These are phyloP conservation scores for Mediolabrus comicus DNA, from an alignment of 108 stramenopile species.

Conservation along the genomic window DNA sequence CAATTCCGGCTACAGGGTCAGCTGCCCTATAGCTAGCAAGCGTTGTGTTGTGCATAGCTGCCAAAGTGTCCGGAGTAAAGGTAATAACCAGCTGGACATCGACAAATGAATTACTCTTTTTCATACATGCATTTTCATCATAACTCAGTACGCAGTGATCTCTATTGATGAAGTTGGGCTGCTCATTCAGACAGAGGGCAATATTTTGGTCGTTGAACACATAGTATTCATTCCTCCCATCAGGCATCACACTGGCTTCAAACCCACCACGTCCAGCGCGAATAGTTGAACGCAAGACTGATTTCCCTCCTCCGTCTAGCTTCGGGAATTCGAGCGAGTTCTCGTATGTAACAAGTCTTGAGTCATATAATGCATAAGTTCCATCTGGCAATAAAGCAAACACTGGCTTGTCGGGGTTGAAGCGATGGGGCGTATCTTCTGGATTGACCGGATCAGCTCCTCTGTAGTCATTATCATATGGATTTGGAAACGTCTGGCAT, in stretches of 20 bases:
- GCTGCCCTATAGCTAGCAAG: background rate
- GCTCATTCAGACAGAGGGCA: slow-evolving; percentile 37
- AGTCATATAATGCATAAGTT: slow-evolving; percentile 33
- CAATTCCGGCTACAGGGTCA: background rate
- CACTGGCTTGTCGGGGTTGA: slow-evolving; percentile 34
- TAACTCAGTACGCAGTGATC: slow-evolving; percentile 35
- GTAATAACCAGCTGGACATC: slow-evolving; percentile 39
- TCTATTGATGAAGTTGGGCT: slow-evolving; percentile 37
- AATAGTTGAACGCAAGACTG: slow-evolving; percentile 29
- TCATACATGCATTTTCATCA: slow-evolving; percentile 32
- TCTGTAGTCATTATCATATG: slow-evolving; percentile 45
- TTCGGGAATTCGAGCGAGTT: slow-evolving; percentile 41
- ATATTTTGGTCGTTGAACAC: slow-evolving; percentile 41
- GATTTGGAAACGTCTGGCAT: slow-evolving; percentile 36
- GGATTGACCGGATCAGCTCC: slow-evolving; percentile 33
- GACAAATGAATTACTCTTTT: slow-evolving; percentile 4
- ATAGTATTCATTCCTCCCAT: slow-evolving; percentile 1
- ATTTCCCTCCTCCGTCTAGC: slow-evolving; percentile 35
- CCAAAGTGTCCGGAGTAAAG: slow-evolving; percentile 28
- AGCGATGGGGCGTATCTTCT: slow-evolving; percentile 20
- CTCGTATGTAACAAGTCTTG: slow-evolving; percentile 30
- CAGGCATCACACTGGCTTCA: background rate
- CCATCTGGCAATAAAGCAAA: slow-evolving; percentile 34
- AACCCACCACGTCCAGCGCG: slow-evolving; percentile 24
- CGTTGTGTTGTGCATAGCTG: slow-evolving; percentile 13